Evolutionary conservation across 768 basidiomycete species (phyloP).

Genomic region (Suillus luteus): DNA sequence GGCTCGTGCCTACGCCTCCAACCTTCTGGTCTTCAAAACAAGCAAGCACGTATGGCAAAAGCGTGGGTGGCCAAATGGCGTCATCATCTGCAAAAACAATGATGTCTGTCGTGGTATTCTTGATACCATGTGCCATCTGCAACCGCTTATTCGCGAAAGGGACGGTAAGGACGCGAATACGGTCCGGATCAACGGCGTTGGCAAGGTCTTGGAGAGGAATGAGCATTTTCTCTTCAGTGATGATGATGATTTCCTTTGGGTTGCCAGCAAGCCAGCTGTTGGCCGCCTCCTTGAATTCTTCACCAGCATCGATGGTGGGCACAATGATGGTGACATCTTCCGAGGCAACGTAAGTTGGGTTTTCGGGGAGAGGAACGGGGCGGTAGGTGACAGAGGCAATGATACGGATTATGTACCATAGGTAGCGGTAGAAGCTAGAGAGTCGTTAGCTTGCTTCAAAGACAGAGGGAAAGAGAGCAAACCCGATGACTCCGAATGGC

Average conservation of each 20-base stretch:
- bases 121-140: conserved; percentile 93
- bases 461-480: conserved; percentile 24
- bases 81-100: conserved; percentile 96
- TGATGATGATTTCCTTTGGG: conserved; percentile 80
- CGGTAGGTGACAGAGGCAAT: conserved; percentile 77
- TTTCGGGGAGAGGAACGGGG: conserved; percentile 87
- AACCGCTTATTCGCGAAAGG: conserved; percentile 93
- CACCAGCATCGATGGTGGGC: conserved; percentile 93
- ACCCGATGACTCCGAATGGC: conserved; percentile 90
- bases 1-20: conserved; percentile 89
- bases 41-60: conserved; percentile 85
- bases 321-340: conserved; percentile 98
- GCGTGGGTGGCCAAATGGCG: conserved; percentile 92
- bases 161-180: conserved; percentile 85
- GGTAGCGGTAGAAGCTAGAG: conserved; percentile 85
- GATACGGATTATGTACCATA: conserved; percentile 89
- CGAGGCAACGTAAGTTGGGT: conserved; percentile 85
- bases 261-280: conserved; percentile 90
- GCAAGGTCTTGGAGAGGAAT: conserved; percentile 89
- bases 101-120: conserved; percentile 88
- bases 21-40: conserved; percentile 95
- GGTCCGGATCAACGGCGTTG: conserved; percentile 79
- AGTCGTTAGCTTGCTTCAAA: conserved; percentile 9
- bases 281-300: conserved; percentile 93
- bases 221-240: conserved; percentile 88